Percentiles rank a stretch among this genome's conserved stretches.
phyloP scores from a whole-genome alignment of 2,329 filamentous ascomycete genomes.

The Trichoderma harzianum region DNA sequence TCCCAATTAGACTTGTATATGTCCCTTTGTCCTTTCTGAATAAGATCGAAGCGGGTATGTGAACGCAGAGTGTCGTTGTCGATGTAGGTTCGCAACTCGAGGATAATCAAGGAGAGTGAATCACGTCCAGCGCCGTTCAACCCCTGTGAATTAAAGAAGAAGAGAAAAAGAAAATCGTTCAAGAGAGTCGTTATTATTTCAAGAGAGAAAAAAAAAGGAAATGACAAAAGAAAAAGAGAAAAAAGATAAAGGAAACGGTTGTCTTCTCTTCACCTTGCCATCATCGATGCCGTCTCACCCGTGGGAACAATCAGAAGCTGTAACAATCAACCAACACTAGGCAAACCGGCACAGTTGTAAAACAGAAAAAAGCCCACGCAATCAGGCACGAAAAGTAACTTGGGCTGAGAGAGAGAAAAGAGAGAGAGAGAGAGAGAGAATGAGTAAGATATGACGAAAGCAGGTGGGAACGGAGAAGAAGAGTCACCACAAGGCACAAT shows the following conservation, averaged over 20 bases:
- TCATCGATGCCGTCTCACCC: constrained; percentile 1
- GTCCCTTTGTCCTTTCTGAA: background rate
- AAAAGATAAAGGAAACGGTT: background rate
- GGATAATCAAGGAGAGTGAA: constrained; percentile 13
- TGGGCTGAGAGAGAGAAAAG: background rate
- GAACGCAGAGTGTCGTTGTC: background rate
- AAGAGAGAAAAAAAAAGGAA: background rate
- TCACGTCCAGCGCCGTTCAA: constrained; percentile 21
- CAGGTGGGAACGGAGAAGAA: background rate
- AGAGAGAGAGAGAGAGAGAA: background rate
- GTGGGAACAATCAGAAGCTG: background rate
- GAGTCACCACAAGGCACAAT: background rate
- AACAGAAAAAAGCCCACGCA: background rate
- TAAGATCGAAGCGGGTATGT: background rate
- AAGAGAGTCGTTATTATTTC: background rate
- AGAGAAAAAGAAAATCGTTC: background rate
- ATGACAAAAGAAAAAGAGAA: background rate
- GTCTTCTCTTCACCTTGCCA: constrained; percentile 12
- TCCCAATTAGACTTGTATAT: background rate
- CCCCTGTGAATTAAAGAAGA: constrained; percentile 3
- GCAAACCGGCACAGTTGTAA: constrained; percentile 18
- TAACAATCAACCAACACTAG: constrained; percentile 12
- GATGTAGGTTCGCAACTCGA: constrained; percentile 1
- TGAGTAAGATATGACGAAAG: background rate
- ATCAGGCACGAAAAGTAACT: background rate